These are phyloP conservation scores for Panicum hallii DNA, from an alignment of 202 grass and related monocot species.

Conservation along the genomic window DNA sequence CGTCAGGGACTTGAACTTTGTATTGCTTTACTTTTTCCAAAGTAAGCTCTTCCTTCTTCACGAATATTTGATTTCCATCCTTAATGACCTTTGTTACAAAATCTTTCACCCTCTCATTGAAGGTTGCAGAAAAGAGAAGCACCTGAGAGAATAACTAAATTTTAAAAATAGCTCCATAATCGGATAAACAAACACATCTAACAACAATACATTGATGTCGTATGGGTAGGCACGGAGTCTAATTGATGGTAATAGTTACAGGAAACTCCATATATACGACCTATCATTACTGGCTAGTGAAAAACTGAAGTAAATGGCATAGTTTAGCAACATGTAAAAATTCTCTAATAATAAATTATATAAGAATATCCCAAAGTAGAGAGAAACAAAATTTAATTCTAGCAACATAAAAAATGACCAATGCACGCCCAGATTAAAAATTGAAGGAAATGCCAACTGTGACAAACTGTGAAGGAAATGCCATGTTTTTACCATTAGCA, in stretches of 20 bases:
- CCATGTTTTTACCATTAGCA: background rate
- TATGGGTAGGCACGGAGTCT: background rate
- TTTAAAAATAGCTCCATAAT: conserved; percentile 3
- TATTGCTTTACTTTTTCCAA: conserved; percentile 98
- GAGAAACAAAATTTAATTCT: background rate
- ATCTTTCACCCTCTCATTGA: conserved; percentile 89
- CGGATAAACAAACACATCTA: conserved; percentile 26
- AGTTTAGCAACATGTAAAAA: background rate
- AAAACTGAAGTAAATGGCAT: conserved; percentile 23
- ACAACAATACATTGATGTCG: background rate
- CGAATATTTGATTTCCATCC: conserved; percentile 94
- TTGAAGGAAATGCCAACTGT: background rate
- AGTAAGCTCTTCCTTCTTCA: conserved; percentile 95
- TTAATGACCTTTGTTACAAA: conserved; percentile 88
- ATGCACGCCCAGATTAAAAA: background rate
- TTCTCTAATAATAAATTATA: conserved; percentile 17
- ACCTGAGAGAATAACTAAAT: conserved; percentile 56
- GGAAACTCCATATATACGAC: conserved; percentile 13
- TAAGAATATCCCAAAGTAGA: background rate
- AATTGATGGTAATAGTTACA: background rate
- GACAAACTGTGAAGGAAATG: no score
- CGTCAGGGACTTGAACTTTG: conserved; percentile 82
- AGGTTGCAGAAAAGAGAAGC: conserved; percentile 97
- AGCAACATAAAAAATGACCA: background rate
- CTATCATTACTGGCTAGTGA: background rate